Evolutionary conservation across 495 filamentous ascomycete species (phyloP), one percentile per base, ranked within the genome.

Genomic region (Melanomma pulvis-pyrius): DNA sequence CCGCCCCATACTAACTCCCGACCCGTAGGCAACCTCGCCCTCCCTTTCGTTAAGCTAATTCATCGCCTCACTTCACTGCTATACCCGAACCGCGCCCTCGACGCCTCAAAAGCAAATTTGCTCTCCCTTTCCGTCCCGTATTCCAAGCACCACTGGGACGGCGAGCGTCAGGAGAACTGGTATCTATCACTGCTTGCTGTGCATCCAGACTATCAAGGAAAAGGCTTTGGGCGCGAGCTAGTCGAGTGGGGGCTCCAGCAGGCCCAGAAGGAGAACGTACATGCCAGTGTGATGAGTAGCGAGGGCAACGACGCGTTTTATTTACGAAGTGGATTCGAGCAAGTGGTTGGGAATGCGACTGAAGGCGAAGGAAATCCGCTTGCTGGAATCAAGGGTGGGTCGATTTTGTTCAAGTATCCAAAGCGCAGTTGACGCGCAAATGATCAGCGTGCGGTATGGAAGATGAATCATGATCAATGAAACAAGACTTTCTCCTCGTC

Each of bases 281-380:
- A 55, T 44, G 66, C 60, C 9, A 69, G 66, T 46, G 60, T 69
- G 11, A 48, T 69, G 36, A 50, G 47, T 30, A 54, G 29, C 36
- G 59, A 51, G 2, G 30, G 51, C 22, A 61, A 47, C 5, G 30
- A 59, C 2, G 44, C 28, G 39, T 69, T 69, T 29, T 69, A 69
- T 52, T 41, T 57, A 11, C 30, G 30, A 11, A 28, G 54, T 25
- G 66, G 66, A 15, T 69, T 69, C 46, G 60, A 52, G 1, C 53
- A 58, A 32, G 32, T 57, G 11, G 60, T 64, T 2, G 66, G 66
- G 22, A 41, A 47, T 15, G 52, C 51, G 30, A 47, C 41, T 13
- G 54, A 59, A 24, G 66, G 66, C 15, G 61, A 63, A 21, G 66
- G 61, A 22, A 69, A 69, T 59, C 66, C 66, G 15, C 32, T 68